Conservation (phyloP, 1,284 basidiomycete species). For the Cryptococcus deneoformans region DNA sequence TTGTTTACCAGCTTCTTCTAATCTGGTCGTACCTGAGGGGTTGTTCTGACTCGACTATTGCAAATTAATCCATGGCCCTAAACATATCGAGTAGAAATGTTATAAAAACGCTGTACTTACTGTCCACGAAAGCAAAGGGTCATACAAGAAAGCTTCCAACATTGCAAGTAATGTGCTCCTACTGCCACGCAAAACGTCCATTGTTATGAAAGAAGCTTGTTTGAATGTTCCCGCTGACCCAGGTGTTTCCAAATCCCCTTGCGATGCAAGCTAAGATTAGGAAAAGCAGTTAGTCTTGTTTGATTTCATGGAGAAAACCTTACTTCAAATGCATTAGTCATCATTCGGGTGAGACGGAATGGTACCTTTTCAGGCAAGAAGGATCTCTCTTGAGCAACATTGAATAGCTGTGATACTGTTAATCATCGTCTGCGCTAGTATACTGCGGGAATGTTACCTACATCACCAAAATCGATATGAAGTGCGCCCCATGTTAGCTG, state of each 20-base stretch:
- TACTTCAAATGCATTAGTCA: constrained; percentile 45
- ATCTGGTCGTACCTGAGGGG: neutral
- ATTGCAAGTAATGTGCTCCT: constrained; percentile 39
- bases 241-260: constrained; percentile 26
- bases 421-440: too few relatives aligned
- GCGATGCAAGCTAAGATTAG: constrained; percentile 27
- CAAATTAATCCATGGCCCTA: neutral
- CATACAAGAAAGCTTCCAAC: constrained; percentile 70
- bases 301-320: neutral
- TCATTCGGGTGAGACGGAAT: constrained; percentile 44
- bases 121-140: constrained; percentile 81
- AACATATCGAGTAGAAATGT: neutral
- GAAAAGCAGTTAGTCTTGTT: neutral
- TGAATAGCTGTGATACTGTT: constrained; percentile 23
- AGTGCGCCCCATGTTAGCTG: constrained; percentile 44
- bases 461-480: constrained; percentile 48
- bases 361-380: constrained; percentile 42
- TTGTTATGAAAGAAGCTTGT: constrained; percentile 32
- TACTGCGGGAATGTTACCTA: constrained; percentile 12
- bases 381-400: constrained; percentile 32
- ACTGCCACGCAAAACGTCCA: constrained; percentile 37
- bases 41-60: neutral
- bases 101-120: constrained; percentile 15
- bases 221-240: constrained; percentile 42
- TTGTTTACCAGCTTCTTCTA: too few relatives aligned